Percentiles rank a stretch among this genome's conserved stretches.
Evolutionary conservation across 176 grass and related monocot genomes (phyloP).

Genomic region (Zizania latifolia): DNA sequence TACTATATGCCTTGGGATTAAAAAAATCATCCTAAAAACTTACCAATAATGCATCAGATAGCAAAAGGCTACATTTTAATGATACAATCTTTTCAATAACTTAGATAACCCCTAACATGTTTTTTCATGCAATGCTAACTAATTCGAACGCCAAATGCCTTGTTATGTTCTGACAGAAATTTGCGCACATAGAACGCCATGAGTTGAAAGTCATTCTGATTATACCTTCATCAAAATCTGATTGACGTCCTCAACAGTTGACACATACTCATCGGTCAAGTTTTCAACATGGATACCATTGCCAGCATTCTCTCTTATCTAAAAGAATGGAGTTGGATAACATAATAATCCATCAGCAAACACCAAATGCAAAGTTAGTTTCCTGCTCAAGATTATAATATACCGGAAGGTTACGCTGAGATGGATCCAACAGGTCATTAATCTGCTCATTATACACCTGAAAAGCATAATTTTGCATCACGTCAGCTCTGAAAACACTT

Average conservation of each 20-base stretch:
- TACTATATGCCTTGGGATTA: neutral
- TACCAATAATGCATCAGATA: too few species aligned
- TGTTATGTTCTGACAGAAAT: too few species aligned
- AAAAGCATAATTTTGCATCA: neutral
- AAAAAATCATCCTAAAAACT: too few species aligned
- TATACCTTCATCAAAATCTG: slow-evolving; percentile 95
- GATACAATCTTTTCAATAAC: too few species aligned
- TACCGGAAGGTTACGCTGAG: slow-evolving; percentile 92
- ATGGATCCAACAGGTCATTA: slow-evolving; percentile 88
- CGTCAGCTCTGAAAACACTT: neutral
- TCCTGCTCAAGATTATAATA: slow-evolving; percentile 1
- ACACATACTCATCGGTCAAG: slow-evolving; percentile 85
- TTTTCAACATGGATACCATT: slow-evolving; percentile 82
- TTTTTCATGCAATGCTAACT: too few species aligned
- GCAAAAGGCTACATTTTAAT: too few species aligned
- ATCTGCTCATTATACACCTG: slow-evolving; percentile 89
- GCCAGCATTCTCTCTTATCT: slow-evolving; percentile 73
- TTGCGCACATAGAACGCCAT: too few species aligned
- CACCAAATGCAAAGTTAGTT: neutral
- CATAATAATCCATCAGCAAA: neutral
- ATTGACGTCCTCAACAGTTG: slow-evolving; percentile 64
- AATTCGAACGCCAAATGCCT: too few species aligned
- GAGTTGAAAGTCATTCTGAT: neutral
- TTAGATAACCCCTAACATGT: too few species aligned
- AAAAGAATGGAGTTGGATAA: slow-evolving; percentile 7